Conservation (phyloP, 805 yeast genomes). For the Pichia eremophila region DNA sequence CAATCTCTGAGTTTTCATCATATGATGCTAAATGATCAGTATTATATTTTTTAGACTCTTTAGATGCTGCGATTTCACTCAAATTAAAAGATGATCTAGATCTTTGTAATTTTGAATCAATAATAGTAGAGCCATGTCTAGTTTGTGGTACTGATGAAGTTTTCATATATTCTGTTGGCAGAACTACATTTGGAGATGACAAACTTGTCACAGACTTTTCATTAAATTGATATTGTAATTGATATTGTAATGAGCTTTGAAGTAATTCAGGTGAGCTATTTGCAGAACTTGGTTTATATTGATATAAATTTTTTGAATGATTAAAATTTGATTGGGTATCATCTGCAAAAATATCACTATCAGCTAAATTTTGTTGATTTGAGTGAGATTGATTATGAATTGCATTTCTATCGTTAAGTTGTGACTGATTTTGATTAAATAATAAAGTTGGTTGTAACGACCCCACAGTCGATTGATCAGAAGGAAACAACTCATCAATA, state of each 20-base stretch:
- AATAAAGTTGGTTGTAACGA: constrained; percentile 4
- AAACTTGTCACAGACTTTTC: neutral
- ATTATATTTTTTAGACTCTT: constrained; percentile 11
- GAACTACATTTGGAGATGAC: neutral
- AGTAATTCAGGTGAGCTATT: neutral
- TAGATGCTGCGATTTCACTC: constrained; percentile 39
- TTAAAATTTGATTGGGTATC: neutral
- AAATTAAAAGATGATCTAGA: constrained; percentile 47
- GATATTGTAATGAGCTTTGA: neutral
- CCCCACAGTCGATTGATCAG: constrained; percentile 6
- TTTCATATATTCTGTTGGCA: neutral
- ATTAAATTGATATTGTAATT: neutral
- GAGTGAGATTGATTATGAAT: neutral
- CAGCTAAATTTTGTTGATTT: neutral
- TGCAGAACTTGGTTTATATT: neutral
- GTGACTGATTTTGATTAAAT: neutral
- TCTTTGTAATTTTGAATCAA: constrained; percentile 20
- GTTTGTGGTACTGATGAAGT: constrained; percentile 2
- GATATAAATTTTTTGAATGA: neutral
- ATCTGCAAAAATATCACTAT: neutral
- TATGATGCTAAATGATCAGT: neutral
- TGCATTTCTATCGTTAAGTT: neutral
- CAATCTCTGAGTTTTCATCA: neutral
- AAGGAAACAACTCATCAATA: constrained; percentile 1
- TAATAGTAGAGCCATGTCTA: neutral